These are phyloP conservation scores for Lagenaria siceraria DNA, from an alignment of 306 rosid genomes.

Conservation along the genomic window DNA sequence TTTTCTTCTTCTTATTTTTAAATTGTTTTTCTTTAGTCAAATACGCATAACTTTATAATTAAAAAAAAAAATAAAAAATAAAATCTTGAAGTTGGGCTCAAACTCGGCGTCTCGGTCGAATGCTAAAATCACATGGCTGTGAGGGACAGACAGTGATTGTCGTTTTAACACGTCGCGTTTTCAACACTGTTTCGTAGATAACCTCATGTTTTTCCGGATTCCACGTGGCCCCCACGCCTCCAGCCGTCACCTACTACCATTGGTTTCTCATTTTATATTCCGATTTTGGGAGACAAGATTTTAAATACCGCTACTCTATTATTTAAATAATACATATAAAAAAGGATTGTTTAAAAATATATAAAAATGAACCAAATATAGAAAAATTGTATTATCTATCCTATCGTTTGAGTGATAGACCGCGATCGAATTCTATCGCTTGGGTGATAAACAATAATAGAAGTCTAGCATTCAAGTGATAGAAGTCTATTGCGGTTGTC, in stretches of 20 bases:
- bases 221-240: neutral
- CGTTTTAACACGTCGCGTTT: neutral
- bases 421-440: too few species aligned
- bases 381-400: too few species aligned
- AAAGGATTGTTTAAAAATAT: too few species aligned
- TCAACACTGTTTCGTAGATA: neutral
- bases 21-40: neutral
- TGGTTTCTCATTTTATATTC: neutral
- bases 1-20: too few species aligned
- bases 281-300: neutral
- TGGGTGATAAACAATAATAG: too few species aligned
- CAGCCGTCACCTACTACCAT: slow-evolving; percentile 5
- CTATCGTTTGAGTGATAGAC: too few species aligned
- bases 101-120: slow-evolving; percentile 15
- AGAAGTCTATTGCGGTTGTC: too few species aligned
- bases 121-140: neutral
- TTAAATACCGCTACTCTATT: neutral
- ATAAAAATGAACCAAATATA: too few species aligned
- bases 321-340: too few species aligned
- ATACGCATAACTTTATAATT: neutral
- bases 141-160: neutral
- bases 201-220: neutral
- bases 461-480: too few species aligned
- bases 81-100: neutral
- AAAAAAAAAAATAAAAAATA: neutral